Base-by-base conservation (phyloP, 352 stramenopile genomes). In the Pythium volutum region DNA sequence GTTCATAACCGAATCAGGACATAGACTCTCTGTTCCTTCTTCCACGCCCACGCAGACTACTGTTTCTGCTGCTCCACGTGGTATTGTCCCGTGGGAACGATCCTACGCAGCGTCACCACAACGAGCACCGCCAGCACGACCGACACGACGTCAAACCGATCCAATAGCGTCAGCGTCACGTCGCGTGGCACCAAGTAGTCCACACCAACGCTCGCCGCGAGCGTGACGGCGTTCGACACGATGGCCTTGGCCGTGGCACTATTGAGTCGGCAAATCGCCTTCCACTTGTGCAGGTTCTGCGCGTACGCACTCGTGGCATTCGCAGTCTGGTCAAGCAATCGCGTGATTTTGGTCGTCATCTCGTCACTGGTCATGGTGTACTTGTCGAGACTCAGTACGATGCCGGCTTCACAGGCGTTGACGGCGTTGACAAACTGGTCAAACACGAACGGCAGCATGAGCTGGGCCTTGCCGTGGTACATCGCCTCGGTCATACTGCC, bases 301-400 rank as follows among this genome's bases (percentile, higher is more conserved):
- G 47, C 55, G 48, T 64, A 64, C 31, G 9, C 31, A 39, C 54
- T 64, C 9, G 43, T 56, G 12, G 48, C 41, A n/a, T 64, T 39
- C 5, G 55, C 62, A 10, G 49, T 31, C 27, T 55, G 34, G 41
- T 69, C 55, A 20, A 69, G 48, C 41, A 69, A 49, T 23, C 22
- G 47, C 48, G 34, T 55, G 39, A 69, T 49, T 27, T 69, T 69
- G 39, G 4, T 3, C 10, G 55, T 64, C 62, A 69, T 64, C 27
- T 69, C 62, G 7, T 69, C 55, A 33, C 54, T 64, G 10, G 62
- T 69, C 47, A 69, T 60, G 26, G 62, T 69, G 55, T 69, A 63
- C 48, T 69, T 69, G 62, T 69, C 55, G 25, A 69, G 41, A 15
- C 45, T 56, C 12, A 69, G 62, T 31, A 55, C 55, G 49, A 69